Evolutionary conservation across 805 yeast genomes (phyloP), one percentile per base, ranked within the genome.

Genomic region (Wickerhamiella hasegawae): DNA sequence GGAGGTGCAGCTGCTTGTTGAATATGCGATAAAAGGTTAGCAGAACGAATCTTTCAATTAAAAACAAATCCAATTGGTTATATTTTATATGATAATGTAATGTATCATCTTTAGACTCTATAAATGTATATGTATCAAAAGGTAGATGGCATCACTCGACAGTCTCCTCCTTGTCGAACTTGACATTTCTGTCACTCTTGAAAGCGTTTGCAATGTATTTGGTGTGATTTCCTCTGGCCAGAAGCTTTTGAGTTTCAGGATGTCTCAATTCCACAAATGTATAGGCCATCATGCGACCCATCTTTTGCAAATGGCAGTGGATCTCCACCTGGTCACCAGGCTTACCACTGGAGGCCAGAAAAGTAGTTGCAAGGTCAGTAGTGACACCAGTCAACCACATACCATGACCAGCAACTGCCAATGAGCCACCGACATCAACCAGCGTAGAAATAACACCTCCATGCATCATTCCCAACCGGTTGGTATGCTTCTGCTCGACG

Each of bases 351-450:
- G 60, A 40, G 8, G 57, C 34, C 20, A 62, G 38, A 37, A 53
- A 62, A 4, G 66, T 58, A 11, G 59, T 55, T 27, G 55, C 51
- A 34, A 62, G 41, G 36, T 62, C 67, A 1, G 63, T 63, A 15
- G 63, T 50, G 22, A 62, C 67, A 4, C 67, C 67, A 1, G 68
- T 63, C 40, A 52, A 40, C 35, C 48, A 62, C 47, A 60, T 34
- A 6, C 68, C 68, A 14, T 54, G 45, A 16, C 63, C 53, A 2
- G 66, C 54, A 6, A 60, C 44, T 2, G 67, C 66, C 36, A 62
- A 45, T 9, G 68, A 62, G 11, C 67, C 67, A 5, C 65, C 67
- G 4, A 62, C 48, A 36, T 62, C 67, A 4, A 60, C 64, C 17
- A 47, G 48, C 4, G 60, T 47, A 12, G 65, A 59, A 19, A 62